These are phyloP conservation scores for Fusarium armeniacum DNA, from an alignment of 2,329 filamentous ascomycete genomes.

Conservation along the genomic window DNA sequence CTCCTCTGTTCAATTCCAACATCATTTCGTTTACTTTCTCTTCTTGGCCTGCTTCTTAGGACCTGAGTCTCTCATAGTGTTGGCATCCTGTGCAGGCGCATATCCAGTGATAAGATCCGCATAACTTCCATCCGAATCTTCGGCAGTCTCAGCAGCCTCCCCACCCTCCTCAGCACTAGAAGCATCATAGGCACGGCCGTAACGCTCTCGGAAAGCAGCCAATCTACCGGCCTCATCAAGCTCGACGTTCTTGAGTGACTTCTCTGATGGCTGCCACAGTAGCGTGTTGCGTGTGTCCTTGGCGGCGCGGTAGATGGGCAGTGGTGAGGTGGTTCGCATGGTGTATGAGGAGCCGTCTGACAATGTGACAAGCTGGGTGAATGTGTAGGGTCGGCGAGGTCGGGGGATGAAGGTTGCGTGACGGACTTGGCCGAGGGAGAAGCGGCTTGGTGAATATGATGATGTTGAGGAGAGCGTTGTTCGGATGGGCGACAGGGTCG, in stretches of 20 bases:
- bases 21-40: constrained; percentile 59
- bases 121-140: constrained; percentile 50
- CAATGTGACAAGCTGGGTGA: constrained; percentile 95
- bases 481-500: constrained; percentile 51
- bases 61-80: constrained; percentile 54
- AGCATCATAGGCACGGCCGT: constrained; percentile 86
- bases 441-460: constrained; percentile 45
- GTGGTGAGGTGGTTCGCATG: constrained; percentile 81
- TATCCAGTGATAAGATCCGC: constrained; percentile 67
- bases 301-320: constrained; percentile 68
- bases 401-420: constrained; percentile 88
- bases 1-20: constrained; percentile 9
- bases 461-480: constrained; percentile 49
- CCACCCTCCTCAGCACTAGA: constrained; percentile 52
- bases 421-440: constrained; percentile 71
- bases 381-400: constrained; percentile 93
- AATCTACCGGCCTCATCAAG: constrained; percentile 94
- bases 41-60: constrained; percentile 62
- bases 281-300: constrained; percentile 93
- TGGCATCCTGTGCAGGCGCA: constrained; percentile 56
- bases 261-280: constrained; percentile 89
- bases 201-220: constrained; percentile 86
- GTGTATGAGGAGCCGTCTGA: constrained; percentile 90
- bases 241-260: constrained; percentile 87
- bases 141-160: constrained; percentile 43